These are phyloP conservation scores for Rubroshorea leprosula DNA, from an alignment of 345 rosid genomes.

Conservation along the genomic window DNA sequence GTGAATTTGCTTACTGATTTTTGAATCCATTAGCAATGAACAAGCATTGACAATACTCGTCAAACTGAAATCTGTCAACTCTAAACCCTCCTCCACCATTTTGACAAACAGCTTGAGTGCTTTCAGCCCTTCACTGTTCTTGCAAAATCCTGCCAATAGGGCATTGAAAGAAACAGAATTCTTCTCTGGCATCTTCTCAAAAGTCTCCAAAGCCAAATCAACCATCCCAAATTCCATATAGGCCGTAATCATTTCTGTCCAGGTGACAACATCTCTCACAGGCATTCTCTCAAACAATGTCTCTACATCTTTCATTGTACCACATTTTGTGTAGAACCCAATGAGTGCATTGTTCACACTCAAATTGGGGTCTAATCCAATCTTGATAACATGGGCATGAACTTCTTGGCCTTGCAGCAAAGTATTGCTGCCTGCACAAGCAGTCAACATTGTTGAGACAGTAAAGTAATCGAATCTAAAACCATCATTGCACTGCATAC, in stretches of 20 bases:
- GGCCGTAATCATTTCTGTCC: slow-evolving; percentile 60
- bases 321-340: slow-evolving; percentile 52
- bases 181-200: slow-evolving; percentile 55
- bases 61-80: slow-evolving; percentile 56
- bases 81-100: slow-evolving; percentile 53
- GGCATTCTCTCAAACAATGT: slow-evolving; percentile 45
- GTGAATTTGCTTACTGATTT: slow-evolving; percentile 63
- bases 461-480: slow-evolving; percentile 51
- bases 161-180: slow-evolving; percentile 58
- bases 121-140: slow-evolving; percentile 43
- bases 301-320: slow-evolving; percentile 38
- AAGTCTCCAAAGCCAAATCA: slow-evolving; percentile 53
- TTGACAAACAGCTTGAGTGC: slow-evolving; percentile 43
- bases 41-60: slow-evolving; percentile 59
- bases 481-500: slow-evolving; percentile 30
- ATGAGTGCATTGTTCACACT: slow-evolving; percentile 65
- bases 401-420: slow-evolving; percentile 47
- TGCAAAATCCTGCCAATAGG: slow-evolving; percentile 62
- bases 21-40: slow-evolving; percentile 38
- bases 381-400: slow-evolving; percentile 59
- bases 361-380: slow-evolving; percentile 46
- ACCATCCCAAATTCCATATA: slow-evolving; percentile 64
- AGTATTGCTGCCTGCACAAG: slow-evolving; percentile 41
- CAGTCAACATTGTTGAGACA: slow-evolving; percentile 53
- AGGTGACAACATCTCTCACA: slow-evolving; percentile 51